Evolutionary conservation across 148 eudicot genomes (phyloP), one percentile per base, ranked within the genome.

Genomic region (Vaccinium corymbosum): DNA sequence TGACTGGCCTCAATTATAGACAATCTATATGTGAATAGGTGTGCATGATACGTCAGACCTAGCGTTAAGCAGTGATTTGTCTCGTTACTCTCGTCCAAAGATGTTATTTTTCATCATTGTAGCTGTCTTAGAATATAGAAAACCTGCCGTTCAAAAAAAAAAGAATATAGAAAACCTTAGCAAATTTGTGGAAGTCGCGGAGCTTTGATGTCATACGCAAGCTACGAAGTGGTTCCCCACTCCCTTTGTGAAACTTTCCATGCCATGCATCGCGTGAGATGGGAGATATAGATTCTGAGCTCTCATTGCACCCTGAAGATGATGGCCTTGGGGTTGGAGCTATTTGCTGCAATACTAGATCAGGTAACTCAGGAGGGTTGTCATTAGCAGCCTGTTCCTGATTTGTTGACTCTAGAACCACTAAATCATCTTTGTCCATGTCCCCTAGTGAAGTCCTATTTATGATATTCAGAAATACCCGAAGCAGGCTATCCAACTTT

Each of bases 111-210:
- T 20, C 8, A 55, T 14, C 76, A 79, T 68, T 73, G 6, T 19
- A 59, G 59, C 66, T 27, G 66, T 62, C 85, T 10, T 15, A 80
- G 29, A 52, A 76, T 35, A 35, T 35, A 35, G 38, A 35, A 35
- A 35, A 35, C 38, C 38, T 35, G 38, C 38, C 38, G 38, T 35
- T 2, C 38, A 35, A 35, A 35, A 35, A 35, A 35, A 35, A 35
- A 35, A 35, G 29, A 52, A 79, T 7, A 29, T 20, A 4, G 84
- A 86, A 84, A 7, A 97, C 98, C 99, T 97, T 97, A 1, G 99
- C 99, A 90, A 86, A 94, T 88, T 91, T 95, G 86, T 94, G 95
- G 88, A 97, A 94, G 89, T 97, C 99, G 8, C 99, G 97, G 59
- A 97, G 94, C 89, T 93, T 97, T 85, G 95, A 80, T 32, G 99